Conservation (phyloP, 129 eudicot species). For the Flaveria ramosissima region DNA sequence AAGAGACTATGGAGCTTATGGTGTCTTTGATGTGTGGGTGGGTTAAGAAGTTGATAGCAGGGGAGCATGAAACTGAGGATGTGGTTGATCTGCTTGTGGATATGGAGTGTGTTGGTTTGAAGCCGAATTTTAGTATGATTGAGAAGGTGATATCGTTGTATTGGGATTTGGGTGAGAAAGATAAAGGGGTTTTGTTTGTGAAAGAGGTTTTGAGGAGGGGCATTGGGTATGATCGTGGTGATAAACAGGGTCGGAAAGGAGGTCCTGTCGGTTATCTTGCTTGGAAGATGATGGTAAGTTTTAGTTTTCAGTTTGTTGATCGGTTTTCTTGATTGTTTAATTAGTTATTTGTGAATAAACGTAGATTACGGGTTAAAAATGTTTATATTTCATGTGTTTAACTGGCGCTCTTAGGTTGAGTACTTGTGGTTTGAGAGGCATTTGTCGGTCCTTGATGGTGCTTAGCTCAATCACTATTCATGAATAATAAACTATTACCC, state of each 20-base stretch:
- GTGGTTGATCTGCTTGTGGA: slow-evolving; percentile 81
- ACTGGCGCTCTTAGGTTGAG: background rate
- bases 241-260: slow-evolving; percentile 38
- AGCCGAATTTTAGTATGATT: slow-evolving; percentile 83
- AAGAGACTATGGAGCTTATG: slow-evolving; percentile 95
- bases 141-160: slow-evolving; percentile 87
- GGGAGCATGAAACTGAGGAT: slow-evolving; percentile 52
- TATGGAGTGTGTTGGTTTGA: slow-evolving; percentile 94
- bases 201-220: slow-evolving; percentile 75
- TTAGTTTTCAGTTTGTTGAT: background rate
- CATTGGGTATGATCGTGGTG: slow-evolving; percentile 47
- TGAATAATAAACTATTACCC: background rate
- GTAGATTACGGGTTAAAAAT: background rate
- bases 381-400: background rate
- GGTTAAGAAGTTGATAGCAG: slow-evolving; percentile 74
- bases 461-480: no score
- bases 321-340: background rate
- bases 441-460: no score
- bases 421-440: no score
- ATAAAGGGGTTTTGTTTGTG: slow-evolving; percentile 57
- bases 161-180: slow-evolving; percentile 71
- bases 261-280: slow-evolving; percentile 94
- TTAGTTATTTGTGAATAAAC: background rate
- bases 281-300: slow-evolving; percentile 94
- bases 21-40: slow-evolving; percentile 89